Conservation (phyloP, 345 rosid genomes). For the Boechera divaricarpa region DNA sequence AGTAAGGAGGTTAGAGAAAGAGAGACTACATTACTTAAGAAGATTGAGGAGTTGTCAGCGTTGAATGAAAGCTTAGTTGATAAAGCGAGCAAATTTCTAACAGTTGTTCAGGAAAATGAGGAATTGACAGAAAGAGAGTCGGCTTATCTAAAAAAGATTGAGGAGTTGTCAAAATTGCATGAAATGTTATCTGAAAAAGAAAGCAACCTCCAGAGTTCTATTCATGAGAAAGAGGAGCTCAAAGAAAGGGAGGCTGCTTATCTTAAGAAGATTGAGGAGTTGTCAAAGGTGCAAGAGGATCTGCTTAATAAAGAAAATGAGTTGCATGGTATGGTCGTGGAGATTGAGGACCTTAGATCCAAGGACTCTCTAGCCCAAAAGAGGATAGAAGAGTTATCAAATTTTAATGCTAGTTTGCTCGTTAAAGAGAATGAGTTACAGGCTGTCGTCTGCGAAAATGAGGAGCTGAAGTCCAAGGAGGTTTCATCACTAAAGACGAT, state of each 20-base stretch:
- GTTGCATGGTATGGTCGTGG: background rate
- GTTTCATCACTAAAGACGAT: conserved; percentile 18
- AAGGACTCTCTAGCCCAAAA: conserved; percentile 10
- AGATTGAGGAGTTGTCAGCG: conserved; percentile 26
- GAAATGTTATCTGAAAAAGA: conserved; percentile 14
- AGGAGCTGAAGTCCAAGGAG: conserved; percentile 56
- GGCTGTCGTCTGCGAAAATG: conserved; percentile 67
- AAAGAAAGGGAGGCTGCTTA: conserved; percentile 19
- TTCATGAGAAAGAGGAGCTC: conserved; percentile 21
- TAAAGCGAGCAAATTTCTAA: conserved; percentile 56
- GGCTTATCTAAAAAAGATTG: conserved; percentile 55
- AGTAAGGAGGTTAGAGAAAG: conserved; percentile 57
- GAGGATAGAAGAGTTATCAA: conserved; percentile 34
- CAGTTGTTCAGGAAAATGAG: conserved; percentile 50
- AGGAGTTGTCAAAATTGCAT: conserved; percentile 32
- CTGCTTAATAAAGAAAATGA: conserved; percentile 29
- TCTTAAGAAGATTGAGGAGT: conserved; percentile 39
- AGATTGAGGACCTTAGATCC: conserved; percentile 19
- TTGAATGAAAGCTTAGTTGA: conserved; percentile 26
- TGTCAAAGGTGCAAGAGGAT: conserved; percentile 31
- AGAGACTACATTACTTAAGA: conserved; percentile 31
- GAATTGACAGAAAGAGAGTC: conserved; percentile 59
- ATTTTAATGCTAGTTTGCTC: conserved; percentile 9
- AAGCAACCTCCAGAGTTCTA: conserved; percentile 8
- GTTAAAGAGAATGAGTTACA: conserved; percentile 58